A percentile compares a stretch with the other conserved stretches of the same genome.
phyloP scores from a whole-genome alignment of 345 rosid genomes.

The Eucalyptus microcorys region DNA sequence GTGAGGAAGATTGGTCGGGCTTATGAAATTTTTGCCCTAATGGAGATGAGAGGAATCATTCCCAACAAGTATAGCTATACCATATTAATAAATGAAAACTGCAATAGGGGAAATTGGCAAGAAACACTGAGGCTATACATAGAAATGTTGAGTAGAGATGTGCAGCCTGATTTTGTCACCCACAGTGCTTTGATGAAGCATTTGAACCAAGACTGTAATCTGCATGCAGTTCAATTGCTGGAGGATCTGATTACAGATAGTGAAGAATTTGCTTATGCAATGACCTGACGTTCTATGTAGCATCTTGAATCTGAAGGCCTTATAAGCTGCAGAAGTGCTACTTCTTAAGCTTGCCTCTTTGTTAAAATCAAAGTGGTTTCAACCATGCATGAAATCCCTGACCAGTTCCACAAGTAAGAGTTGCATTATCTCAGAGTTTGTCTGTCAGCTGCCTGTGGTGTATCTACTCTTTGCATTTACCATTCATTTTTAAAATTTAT shows the following conservation, averaged over 20 bases:
- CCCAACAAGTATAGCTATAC: conserved; percentile 71
- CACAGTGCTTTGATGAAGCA: conserved; percentile 45
- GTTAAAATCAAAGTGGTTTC: neutral
- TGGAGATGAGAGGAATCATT: conserved; percentile 41
- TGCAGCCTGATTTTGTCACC: conserved; percentile 51
- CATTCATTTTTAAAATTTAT: neutral
- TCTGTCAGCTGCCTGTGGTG: neutral
- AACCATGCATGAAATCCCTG: neutral
- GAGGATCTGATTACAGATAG: conserved; percentile 24
- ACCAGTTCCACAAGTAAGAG: neutral
- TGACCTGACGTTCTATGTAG: conserved; percentile 2
- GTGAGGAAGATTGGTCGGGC: conserved; percentile 34
- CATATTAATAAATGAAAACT: conserved; percentile 48
- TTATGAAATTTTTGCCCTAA: conserved; percentile 32
- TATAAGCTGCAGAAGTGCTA: neutral
- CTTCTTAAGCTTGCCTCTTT: neutral
- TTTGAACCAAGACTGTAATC: conserved; percentile 30
- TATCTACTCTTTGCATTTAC: neutral
- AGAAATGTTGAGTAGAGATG: conserved; percentile 51
- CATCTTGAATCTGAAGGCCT: neutral
- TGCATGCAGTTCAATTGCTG: conserved; percentile 29
- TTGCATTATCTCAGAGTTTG: neutral
- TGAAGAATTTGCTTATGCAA: neutral
- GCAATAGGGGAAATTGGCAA: conserved; percentile 36
- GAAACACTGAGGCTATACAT: conserved; percentile 54